Percentiles rank a stretch among this genome's conserved stretches.
Conservation (phyloP, 129 eudicot species). For the Pittosporum tobira region DNA sequence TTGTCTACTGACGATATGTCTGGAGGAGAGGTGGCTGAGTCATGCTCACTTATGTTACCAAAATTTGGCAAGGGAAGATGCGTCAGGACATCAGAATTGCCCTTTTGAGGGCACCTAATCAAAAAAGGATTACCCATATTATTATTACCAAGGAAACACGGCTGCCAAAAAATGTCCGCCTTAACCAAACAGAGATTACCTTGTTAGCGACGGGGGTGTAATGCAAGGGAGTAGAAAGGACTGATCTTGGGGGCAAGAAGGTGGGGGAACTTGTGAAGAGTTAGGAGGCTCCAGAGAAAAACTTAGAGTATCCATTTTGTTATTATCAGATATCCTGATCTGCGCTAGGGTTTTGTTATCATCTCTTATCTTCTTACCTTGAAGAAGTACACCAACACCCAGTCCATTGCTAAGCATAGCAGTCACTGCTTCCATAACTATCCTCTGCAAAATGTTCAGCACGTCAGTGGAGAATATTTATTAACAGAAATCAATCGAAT, state of each 20-base stretch:
- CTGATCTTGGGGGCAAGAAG: slow-evolving; percentile 26
- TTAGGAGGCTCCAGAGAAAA: slow-evolving; percentile 74
- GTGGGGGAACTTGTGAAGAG: slow-evolving; percentile 21
- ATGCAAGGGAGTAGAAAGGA: slow-evolving; percentile 25
- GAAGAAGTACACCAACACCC: slow-evolving; percentile 74
- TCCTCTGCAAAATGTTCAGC: slow-evolving; percentile 36
- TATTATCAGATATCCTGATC: slow-evolving; percentile 61
- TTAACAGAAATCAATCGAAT: neutral
- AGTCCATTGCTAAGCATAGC: slow-evolving; percentile 67
- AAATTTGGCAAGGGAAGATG: no score
- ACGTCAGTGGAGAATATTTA: neutral
- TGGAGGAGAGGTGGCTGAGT: slow-evolving; percentile 73
- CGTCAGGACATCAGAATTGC: no score
- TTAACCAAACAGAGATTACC: no score
- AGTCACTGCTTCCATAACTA: slow-evolving; percentile 80
- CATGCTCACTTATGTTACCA: slow-evolving; percentile 67
- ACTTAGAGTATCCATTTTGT: slow-evolving; percentile 60
- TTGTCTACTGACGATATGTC: slow-evolving; percentile 38
- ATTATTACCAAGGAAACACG: no score
- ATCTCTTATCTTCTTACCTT: slow-evolving; percentile 78
- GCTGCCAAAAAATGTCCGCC: no score
- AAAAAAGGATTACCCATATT: no score
- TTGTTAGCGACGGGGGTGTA: slow-evolving; percentile 35
- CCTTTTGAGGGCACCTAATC: no score
- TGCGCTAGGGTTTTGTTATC: slow-evolving; percentile 69